Evolutionary conservation across 2,329 filamentous ascomycete genomes (phyloP).

Genomic region (Ophiostoma novo-ulmi): DNA sequence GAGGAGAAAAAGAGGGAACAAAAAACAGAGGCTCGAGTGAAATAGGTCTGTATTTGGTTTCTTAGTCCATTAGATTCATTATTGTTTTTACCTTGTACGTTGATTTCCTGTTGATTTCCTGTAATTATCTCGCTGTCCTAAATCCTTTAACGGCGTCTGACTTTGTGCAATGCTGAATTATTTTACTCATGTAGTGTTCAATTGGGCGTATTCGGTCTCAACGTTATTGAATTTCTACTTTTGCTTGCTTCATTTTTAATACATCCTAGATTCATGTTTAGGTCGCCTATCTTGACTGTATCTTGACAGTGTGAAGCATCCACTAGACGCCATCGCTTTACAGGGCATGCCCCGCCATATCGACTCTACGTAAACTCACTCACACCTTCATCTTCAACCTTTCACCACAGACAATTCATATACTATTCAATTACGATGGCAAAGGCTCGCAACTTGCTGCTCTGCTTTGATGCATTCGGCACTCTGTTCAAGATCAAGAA

Average conservation of each 20-base stretch:
- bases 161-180: not conserved
- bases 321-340: not conserved
- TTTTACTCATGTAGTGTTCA: not conserved
- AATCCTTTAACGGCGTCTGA: not conserved
- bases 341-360: not conserved
- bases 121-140: not conserved
- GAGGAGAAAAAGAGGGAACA: not conserved
- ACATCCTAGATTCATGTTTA: not conserved
- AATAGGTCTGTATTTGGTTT: not conserved
- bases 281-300: not conserved
- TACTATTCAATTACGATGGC: not conserved
- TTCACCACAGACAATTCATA: not conserved
- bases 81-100: not conserved
- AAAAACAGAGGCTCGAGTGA: conserved; percentile 10
- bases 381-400: not conserved
- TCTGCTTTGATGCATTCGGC: conserved; percentile 62
- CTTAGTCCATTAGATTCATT: too few species aligned
- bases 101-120: not conserved
- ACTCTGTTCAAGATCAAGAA: conserved; percentile 53
- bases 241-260: not conserved
- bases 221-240: not conserved
- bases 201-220: not conserved
- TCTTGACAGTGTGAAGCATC: not conserved
- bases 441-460: conserved; percentile 43
- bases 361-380: not conserved